Base-by-base conservation (phyloP, 306 rosid species). In the Dalbergia oliveri region DNA sequence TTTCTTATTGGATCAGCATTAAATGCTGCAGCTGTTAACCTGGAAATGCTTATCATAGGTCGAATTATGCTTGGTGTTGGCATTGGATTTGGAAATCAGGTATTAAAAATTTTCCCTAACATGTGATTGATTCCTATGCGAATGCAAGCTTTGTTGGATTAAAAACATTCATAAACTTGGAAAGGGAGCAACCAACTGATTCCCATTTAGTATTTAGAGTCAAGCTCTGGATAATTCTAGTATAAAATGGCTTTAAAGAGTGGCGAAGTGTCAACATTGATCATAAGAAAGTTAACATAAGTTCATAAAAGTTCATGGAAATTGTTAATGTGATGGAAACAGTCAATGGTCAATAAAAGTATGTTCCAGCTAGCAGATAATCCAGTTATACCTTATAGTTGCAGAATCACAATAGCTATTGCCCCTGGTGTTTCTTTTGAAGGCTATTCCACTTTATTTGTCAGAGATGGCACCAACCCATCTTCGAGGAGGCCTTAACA, bases 401-500 rank as follows among this genome's bases (percentile, higher is more conserved):
- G 84, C 69, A 50, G 51, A 69, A 33, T 70, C 69, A 62, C 49
- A 14, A 45, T 75, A 78, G 79, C 78, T 44, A 26, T 39, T 75
- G 80, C 44, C 64, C 69, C 41, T 44, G 26, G n/a, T 86, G 19
- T 31, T 81, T 83, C 37, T 90, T 79, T 86, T 76, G 84, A 87
- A 94, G 98, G 98, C 92, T 39, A 86, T 92, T 77, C 98, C 98
- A 26, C 88, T 94, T 6, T 94, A 94, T 83, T 78, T 94, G 63
- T 94, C 98, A 69, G 98, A 94, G 86, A 90, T 94, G 92, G 98
- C 98, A 1, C 98, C 97, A 2, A 88, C 97, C 54, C 97, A 94
- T 84, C 91, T 94, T 50, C 85, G 98, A 77, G 98, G 97, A 77
- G 97, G 83, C 61, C 72, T 94, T 73, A 94, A 94, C 90, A 92